phyloP scores from a whole-genome alignment of 139 green algal genomes.

The Chloropicon primus region DNA sequence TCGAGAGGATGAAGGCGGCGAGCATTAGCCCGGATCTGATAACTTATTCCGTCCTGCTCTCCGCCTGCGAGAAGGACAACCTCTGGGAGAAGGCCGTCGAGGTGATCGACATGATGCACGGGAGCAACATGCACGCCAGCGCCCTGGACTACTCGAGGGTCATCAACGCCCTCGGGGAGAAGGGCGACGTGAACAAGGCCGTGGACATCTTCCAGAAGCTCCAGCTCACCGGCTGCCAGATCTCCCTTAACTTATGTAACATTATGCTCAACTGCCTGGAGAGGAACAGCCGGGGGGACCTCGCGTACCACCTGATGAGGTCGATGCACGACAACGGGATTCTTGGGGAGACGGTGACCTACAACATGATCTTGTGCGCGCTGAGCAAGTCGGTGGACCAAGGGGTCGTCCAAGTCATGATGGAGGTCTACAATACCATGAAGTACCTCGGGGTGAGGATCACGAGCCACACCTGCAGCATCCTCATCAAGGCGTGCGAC shows the following conservation, averaged over 20 bases:
- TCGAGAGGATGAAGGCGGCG: constrained; percentile 53
- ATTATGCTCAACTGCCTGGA: background rate
- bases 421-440: background rate
- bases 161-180: background rate
- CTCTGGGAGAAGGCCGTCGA: background rate
- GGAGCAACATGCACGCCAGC: background rate
- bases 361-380: background rate
- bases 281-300: background rate
- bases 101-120: constrained; percentile 2
- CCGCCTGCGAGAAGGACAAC: constrained; percentile 19
- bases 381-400: background rate
- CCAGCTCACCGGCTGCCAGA: background rate
- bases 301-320: background rate
- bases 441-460: background rate
- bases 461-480: constrained; percentile 1
- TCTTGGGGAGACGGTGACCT: background rate
- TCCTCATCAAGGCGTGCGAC: constrained; percentile 5
- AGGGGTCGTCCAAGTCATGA: background rate
- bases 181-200: background rate
- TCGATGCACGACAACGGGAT: background rate
- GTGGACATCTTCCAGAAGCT: constrained; percentile 1
- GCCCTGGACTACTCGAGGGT: background rate
- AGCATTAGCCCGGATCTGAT: constrained; percentile 67
- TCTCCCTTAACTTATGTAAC: background rate
- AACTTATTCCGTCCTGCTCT: constrained; percentile 58